phyloP scores from a whole-genome alignment of 805 yeast genomes.

The Yarrowia deformans region DNA sequence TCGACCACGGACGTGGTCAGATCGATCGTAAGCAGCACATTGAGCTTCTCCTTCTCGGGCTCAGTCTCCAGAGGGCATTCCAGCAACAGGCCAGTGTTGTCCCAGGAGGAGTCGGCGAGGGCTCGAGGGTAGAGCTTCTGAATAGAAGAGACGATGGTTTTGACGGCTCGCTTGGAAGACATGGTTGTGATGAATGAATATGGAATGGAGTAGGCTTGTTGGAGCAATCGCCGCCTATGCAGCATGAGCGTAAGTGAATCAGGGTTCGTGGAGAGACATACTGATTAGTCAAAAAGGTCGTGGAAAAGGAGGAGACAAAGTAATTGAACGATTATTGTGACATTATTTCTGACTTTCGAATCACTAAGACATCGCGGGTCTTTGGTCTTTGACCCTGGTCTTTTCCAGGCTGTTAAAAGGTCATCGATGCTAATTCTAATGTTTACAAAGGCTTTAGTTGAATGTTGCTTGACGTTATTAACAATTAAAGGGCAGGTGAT shows the following conservation, averaged over 20 bases:
- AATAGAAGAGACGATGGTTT: constrained; percentile 49
- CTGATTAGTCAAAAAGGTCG: not conserved
- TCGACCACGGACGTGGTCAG: constrained; percentile 81
- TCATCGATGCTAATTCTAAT: no score
- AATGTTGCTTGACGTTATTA: no score
- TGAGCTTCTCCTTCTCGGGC: constrained; percentile 44
- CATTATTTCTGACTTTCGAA: no score
- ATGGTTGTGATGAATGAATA: constrained; percentile 26
- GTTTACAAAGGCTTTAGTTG: no score
- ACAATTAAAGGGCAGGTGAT: no score
- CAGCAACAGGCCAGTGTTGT: constrained; percentile 89
- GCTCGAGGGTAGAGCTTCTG: constrained; percentile 80
- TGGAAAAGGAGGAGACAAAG: no score
- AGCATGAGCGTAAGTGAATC: constrained; percentile 16
- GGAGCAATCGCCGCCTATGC: constrained; percentile 32
- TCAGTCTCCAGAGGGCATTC: constrained; percentile 58
- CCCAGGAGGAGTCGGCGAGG: constrained; percentile 91
- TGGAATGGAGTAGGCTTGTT: not conserved
- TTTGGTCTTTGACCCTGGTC: no score
- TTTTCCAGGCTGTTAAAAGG: no score
- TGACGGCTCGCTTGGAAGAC: constrained; percentile 57
- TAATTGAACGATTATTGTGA: no score
- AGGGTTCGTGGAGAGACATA: constrained; percentile 15
- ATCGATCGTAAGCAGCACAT: constrained; percentile 77
- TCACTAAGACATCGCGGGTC: no score